Evolutionary conservation across 2,329 filamentous ascomycete genomes (phyloP).

Genomic region (Ophiostoma sp.): DNA sequence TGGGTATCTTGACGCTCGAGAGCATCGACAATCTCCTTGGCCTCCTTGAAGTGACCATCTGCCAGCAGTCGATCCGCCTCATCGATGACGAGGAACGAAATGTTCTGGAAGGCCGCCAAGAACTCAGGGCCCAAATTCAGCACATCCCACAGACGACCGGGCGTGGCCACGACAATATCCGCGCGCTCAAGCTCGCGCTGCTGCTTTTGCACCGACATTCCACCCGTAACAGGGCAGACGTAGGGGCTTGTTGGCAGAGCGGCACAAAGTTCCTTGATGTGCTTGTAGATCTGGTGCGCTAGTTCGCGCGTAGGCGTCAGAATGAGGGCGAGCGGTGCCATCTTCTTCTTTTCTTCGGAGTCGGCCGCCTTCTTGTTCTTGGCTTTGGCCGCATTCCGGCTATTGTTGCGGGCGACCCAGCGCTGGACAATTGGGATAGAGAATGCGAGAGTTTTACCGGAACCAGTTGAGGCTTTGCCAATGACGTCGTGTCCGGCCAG

Average conservation of each 20-base stretch:
- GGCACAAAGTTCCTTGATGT: conserved; percentile 73
- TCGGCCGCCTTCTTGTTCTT: conserved; percentile 23
- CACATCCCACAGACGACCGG: conserved; percentile 92
- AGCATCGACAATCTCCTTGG: conserved; percentile 80
- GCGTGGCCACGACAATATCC: conserved; percentile 91
- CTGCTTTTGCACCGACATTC: conserved; percentile 92
- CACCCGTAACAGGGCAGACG: conserved; percentile 88
- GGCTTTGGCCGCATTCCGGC: conserved; percentile 35
- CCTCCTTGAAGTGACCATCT: conserved; percentile 92
- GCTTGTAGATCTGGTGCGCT: conserved; percentile 84
- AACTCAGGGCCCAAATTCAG: conserved; percentile 73
- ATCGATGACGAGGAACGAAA: conserved; percentile 85
- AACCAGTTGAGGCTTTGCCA: conserved; percentile 93
- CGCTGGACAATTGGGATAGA: conserved; percentile 88
- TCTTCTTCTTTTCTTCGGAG: background rate
- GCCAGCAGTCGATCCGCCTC: conserved; percentile 91
- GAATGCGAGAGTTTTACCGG: conserved; percentile 94
- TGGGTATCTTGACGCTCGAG: conserved; percentile 72
- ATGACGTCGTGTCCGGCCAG: conserved; percentile 84
- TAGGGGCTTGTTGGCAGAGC: conserved; percentile 62
- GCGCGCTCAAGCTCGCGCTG: conserved; percentile 79
- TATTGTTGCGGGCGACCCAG: conserved; percentile 56
- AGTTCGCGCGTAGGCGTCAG: conserved; percentile 91
- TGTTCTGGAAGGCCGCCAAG: conserved; percentile 67
- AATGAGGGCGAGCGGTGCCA: conserved; percentile 69